A percentile compares a stretch with the other conserved stretches of the same genome.
phyloP scores from a whole-genome alignment of 179 eudicot species.

The Gypsophila paniculata region DNA sequence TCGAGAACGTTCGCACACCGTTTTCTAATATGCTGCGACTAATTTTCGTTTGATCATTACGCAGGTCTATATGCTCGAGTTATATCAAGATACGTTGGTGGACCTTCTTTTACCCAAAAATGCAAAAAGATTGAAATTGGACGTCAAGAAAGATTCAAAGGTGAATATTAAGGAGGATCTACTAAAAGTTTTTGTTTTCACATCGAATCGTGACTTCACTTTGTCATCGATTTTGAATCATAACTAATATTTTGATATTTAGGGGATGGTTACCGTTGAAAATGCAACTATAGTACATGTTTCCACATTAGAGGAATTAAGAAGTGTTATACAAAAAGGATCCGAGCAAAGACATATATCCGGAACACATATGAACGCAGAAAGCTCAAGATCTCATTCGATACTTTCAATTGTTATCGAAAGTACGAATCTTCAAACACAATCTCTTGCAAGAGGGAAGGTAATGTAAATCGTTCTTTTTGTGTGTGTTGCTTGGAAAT shows the following conservation, averaged over 20 bases:
- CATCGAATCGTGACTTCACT: background rate
- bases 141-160: constrained; percentile 92
- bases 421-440: constrained; percentile 97
- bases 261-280: constrained; percentile 98
- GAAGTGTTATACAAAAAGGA: constrained; percentile 69
- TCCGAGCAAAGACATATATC: constrained; percentile 90
- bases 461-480: constrained; percentile 26
- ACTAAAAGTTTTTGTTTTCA: background rate
- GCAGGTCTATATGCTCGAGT: constrained; percentile 92
- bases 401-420: constrained; percentile 83
- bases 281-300: constrained; percentile 60
- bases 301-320: constrained; percentile 67
- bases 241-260: constrained; percentile 1
- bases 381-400: constrained; percentile 93
- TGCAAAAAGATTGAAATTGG: constrained; percentile 66
- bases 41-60: constrained; percentile 10
- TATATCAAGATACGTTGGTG: constrained; percentile 86
- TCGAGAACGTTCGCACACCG: background rate
- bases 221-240: background rate
- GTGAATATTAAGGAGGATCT: constrained; percentile 29
- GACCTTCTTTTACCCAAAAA: constrained; percentile 85
- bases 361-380: constrained; percentile 92
- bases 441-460: constrained; percentile 90
- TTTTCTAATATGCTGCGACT: background rate
- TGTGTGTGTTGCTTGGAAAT: background rate